Base-by-base conservation (phyloP, 306 rosid genomes). In the Vicia villosa region DNA sequence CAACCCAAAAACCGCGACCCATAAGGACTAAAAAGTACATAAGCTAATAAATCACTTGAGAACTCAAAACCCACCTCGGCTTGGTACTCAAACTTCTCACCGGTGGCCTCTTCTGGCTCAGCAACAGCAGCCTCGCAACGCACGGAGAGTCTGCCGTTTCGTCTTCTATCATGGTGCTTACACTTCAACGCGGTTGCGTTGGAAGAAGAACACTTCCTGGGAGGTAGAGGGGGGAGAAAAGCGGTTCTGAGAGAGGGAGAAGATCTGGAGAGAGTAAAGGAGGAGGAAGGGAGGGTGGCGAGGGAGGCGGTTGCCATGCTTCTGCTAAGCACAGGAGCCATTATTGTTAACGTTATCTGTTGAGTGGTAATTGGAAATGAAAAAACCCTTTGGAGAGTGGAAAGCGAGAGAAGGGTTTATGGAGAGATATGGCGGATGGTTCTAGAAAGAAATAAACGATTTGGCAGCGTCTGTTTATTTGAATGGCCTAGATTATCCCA, bases 71-170 rank as follows among this genome's bases (percentile, higher is more conserved):
- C 64, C 80, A 95, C 99, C 96, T 95, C 99, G 4, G 99, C 99
- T 77, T 95, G 99, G 83, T 95, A 95, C 83, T 95, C 93, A 30
- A 81, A 91, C 82, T 87, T 87, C 72, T 95, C 99, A 13, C 91
- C 97, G 46, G 89, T 72, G n/a, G 88, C 86, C 58, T 89, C 99
- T 37, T 73, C 79, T 51, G 82, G 87, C 62, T 95, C 97, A 0
- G 95, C 97, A 11, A 95, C 96, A 11, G 87, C 90, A 3, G 95
- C 95, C 38, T 86, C 99, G 34, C 99, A 91, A 17, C 91, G 85
- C 1, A 94, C 88, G 2, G 82, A 36, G 36, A 86, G 4, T 51
- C 74, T 76, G 1, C 67, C 74, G 21, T 69, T 73, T 30, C 43
- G 80, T 55, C 78, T 88, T 21, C 14, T 8, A 17, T 5, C 49